Conservation (phyloP, 2,329 filamentous ascomycete genomes). For the Monosporascus sp. region DNA sequence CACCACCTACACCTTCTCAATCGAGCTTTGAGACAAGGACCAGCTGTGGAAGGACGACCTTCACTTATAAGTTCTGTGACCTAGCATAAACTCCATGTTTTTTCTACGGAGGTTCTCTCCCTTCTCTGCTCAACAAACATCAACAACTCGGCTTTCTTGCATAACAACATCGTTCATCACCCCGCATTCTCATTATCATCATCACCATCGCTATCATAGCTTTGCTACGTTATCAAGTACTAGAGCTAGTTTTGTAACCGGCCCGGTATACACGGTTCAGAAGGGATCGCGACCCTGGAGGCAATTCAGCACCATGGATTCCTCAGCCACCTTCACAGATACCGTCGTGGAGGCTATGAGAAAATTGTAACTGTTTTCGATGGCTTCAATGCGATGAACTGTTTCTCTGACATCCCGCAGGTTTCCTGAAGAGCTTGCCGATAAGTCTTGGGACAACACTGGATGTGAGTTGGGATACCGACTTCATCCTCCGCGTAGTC, state of each 20-base stretch:
- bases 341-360: conserved; percentile 75
- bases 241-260: background rate
- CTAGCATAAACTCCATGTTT: background rate
- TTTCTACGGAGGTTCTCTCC: background rate
- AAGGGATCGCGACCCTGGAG: background rate
- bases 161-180: background rate
- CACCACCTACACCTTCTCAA: too few species aligned
- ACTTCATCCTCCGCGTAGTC: background rate
- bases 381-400: background rate
- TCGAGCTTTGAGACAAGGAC: too few species aligned
- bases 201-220: background rate
- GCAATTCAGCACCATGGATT: conserved; percentile 17
- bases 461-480: conserved; percentile 47
- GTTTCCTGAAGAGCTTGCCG: conserved; percentile 85
- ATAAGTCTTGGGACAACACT: conserved; percentile 95
- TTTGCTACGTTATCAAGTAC: background rate
- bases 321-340: conserved; percentile 37
- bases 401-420: conserved; percentile 36
- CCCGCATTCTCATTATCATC: background rate
- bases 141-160: background rate
- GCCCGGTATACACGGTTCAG: background rate
- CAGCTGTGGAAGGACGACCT: background rate
- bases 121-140: background rate
- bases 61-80: background rate
- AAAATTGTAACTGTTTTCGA: conserved; percentile 57